Evolutionary conservation across 2,329 filamentous ascomycete genomes (phyloP), one percentile per base, ranked within the genome.

Genomic region (Stagonosporopsis rhizophila): DNA sequence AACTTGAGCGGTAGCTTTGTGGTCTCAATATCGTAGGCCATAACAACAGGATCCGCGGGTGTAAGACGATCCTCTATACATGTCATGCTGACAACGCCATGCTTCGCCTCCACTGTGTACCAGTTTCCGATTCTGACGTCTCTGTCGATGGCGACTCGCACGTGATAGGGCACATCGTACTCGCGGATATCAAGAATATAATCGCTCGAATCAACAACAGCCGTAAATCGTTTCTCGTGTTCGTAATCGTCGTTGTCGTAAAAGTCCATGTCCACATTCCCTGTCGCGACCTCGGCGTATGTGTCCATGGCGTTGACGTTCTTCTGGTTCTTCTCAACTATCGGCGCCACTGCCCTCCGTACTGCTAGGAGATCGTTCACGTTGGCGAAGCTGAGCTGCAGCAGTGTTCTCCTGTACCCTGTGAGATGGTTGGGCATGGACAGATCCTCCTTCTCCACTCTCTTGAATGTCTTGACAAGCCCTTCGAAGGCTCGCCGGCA

Each of bases 21-120:
- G 2, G 95, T 99, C 78, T 99, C 95, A 71, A 99, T 99, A 87
- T 99, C 95, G 78, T 89, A 99, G n/a, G 95, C 95, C 84, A 99
- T 89, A 19, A 99, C 91, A n/a, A 98, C 91, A 1, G 95, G 95
- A 70, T 99, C 95, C 20, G 96, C 93, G 77, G 92, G 91, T 58
- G 91, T 88, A 44, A 98, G 83, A 65, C 92, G 88, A 58, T 96
- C 92, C 74, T 94, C 90, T 72, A 98, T 88, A 72, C 90, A 92
- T 41, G 83, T 88, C 62, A 99, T 81, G n/a, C 87, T 90, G 52
- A 94, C 89, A 54, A 89, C 81, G 53, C 96, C 95, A 71, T 98
- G 93, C 73, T 96, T 97, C 44, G 91, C 91, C 71, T 98, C 92
- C 45, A 99, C 91, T 53, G 87, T 91, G 76, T 99, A 99, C 95